These are phyloP conservation scores for Durotheca rogersii DNA, from an alignment of 495 filamentous ascomycete genomes.

Conservation along the genomic window DNA sequence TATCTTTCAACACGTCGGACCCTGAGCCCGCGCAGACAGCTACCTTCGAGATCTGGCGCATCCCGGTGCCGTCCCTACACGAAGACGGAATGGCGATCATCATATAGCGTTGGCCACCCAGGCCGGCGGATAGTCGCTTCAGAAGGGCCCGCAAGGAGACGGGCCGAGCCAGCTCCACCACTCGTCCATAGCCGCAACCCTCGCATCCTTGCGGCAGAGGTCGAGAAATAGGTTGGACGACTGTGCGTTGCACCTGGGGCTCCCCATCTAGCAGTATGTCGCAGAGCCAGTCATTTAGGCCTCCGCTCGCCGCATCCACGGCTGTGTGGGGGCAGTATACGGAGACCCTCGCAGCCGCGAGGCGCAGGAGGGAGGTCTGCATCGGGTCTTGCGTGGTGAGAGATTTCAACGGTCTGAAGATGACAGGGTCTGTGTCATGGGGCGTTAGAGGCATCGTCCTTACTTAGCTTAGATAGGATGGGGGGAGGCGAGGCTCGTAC, in stretches of 20 bases:
- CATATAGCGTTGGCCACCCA: constrained; percentile 42
- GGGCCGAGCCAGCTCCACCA: constrained; percentile 61
- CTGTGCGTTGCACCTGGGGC: constrained; percentile 32
- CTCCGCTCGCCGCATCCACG: constrained; percentile 82
- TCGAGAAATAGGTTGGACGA: constrained; percentile 39
- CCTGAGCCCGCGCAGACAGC: constrained; percentile 86
- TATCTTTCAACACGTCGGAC: constrained; percentile 66
- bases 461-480: background rate
- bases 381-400: constrained; percentile 82
- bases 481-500: constrained; percentile 49
- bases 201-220: constrained; percentile 54
- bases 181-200: constrained; percentile 74
- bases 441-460: background rate
- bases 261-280: constrained; percentile 64
- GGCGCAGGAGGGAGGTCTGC: constrained; percentile 76
- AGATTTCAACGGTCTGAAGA: constrained; percentile 87
- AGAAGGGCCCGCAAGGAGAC: constrained; percentile 63
- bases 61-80: constrained; percentile 20
- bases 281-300: constrained; percentile 93
- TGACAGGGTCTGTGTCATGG: constrained; percentile 74
- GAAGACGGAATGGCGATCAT: constrained; percentile 44
- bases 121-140: constrained; percentile 44
- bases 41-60: constrained; percentile 54
- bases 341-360: constrained; percentile 86
- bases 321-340: constrained; percentile 96